Evolutionary conservation across 2,329 filamentous ascomycete species (phyloP).

Genomic region (Fusarium incarnatum): DNA sequence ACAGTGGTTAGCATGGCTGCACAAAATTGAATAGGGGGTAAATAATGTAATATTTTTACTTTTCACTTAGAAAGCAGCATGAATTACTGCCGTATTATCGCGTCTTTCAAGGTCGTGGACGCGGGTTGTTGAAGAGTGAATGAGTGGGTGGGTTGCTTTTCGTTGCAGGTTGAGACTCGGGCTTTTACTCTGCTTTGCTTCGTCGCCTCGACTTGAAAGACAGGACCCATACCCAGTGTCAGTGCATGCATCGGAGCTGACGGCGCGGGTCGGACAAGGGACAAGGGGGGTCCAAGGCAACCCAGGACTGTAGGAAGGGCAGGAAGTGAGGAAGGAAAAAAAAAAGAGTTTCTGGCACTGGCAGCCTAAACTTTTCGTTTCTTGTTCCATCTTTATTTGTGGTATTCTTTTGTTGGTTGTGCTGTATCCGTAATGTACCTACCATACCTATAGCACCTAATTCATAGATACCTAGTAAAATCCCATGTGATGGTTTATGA

Average conservation of each 20-base stretch:
- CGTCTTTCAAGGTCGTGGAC: slow-evolving; percentile 48
- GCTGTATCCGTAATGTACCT: not conserved
- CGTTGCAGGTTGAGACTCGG: slow-evolving; percentile 35
- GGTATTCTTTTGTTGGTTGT: slow-evolving; percentile 6
- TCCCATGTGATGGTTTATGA: not conserved
- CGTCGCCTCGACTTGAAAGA: slow-evolving; percentile 29
- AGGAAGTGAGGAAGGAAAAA: not conserved
- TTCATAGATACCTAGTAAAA: not conserved
- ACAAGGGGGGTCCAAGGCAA: slow-evolving; percentile 20
- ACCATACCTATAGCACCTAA: too few relatives aligned
- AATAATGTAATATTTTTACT: slow-evolving; percentile 40
- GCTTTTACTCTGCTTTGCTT: slow-evolving; percentile 33
- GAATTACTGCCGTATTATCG: slow-evolving; percentile 49
- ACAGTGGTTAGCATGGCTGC: slow-evolving; percentile 31
- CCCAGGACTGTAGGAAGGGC: slow-evolving; percentile 3
- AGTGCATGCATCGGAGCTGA: slow-evolving; percentile 39
- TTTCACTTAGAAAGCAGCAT: slow-evolving; percentile 49
- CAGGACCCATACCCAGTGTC: slow-evolving; percentile 29
- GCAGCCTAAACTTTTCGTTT: not conserved
- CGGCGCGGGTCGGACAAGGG: slow-evolving; percentile 42
- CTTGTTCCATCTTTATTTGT: not conserved
- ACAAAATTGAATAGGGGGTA: slow-evolving; percentile 3
- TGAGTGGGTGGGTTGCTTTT: slow-evolving; percentile 41
- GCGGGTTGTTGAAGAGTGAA: slow-evolving; percentile 46
- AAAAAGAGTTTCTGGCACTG: slow-evolving; percentile 11